A percentile compares a stretch with the other conserved stretches of the same genome.
Conservation (phyloP, 495 filamentous ascomycete genomes). For the Chaetomidium leptoderma region DNA sequence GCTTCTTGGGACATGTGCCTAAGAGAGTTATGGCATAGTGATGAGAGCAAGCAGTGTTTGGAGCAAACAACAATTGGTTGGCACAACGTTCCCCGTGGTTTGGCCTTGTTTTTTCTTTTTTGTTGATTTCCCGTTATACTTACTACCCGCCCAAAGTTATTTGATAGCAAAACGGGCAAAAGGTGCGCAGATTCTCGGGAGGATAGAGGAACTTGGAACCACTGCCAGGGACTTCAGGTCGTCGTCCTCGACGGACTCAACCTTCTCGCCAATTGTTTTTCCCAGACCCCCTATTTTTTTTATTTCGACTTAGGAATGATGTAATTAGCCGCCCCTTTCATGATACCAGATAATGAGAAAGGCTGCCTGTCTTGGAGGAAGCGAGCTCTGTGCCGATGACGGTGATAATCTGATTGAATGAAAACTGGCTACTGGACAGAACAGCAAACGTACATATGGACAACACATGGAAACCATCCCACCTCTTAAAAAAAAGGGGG, state of each 20-base stretch:
- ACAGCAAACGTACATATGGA: no score
- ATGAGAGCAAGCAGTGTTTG: no score
- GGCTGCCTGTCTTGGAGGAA: constrained; percentile 26
- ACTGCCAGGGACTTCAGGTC: constrained; percentile 3
- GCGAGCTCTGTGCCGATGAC: no score
- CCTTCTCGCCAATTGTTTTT: constrained; percentile 13
- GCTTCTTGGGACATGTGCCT: neutral
- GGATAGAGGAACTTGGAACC: neutral
- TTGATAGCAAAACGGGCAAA: constrained; percentile 5
- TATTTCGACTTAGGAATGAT: constrained; percentile 39
- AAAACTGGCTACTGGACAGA: no score
- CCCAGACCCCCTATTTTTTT: constrained; percentile 21
- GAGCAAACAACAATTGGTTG: neutral
- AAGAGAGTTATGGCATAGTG: neutral
- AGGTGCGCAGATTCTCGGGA: constrained; percentile 10
- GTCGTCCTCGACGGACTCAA: constrained; percentile 2
- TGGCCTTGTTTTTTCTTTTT: neutral
- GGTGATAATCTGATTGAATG: neutral
- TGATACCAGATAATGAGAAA: constrained; percentile 46
- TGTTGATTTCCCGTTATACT: neutral
- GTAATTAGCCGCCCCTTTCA: constrained; percentile 43
- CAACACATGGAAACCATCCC: neutral
- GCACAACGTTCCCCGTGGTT: neutral
- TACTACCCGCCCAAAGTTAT: constrained; percentile 4
- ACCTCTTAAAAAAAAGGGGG: neutral